These are phyloP conservation scores for Ophiorrhiza pumila DNA, from an alignment of 257 asterid genomes.

Conservation along the genomic window DNA sequence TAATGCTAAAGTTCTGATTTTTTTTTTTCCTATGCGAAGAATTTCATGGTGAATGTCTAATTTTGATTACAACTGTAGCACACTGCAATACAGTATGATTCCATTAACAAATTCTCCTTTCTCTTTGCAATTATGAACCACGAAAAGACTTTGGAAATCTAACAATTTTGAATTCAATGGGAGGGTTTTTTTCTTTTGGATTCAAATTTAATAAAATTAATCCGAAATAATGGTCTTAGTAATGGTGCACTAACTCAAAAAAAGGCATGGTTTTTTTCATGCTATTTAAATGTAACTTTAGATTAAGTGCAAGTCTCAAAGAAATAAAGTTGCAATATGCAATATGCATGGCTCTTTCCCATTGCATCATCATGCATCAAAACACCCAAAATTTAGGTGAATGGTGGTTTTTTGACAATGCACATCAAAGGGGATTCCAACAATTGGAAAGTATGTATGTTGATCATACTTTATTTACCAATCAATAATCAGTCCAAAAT, in stretches of 20 bases:
- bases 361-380: constrained; percentile 35
- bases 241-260: constrained; percentile 30
- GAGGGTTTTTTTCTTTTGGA: not conserved
- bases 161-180: not conserved
- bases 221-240: constrained; percentile 20
- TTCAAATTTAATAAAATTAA: not conserved
- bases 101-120: not conserved
- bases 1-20: constrained; percentile 6
- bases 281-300: constrained; percentile 13
- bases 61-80: not conserved
- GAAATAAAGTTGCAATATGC: not conserved
- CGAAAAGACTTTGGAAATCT: not conserved
- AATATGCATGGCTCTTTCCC: constrained; percentile 13
- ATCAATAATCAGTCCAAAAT: constrained; percentile 2
- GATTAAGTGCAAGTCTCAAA: constrained; percentile 2
- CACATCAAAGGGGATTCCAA: constrained; percentile 25
- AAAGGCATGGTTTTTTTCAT: not conserved
- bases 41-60: not conserved
- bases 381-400: constrained; percentile 24
- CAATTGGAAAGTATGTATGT: constrained; percentile 22
- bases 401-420: constrained; percentile 22
- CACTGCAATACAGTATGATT: not conserved
- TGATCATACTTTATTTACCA: not conserved
- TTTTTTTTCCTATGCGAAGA: constrained; percentile 8
- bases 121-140: not conserved